Evolutionary conservation across 2,329 filamentous ascomycete species (phyloP), one percentile per base, ranked within the genome.

Genomic region (Fusarium bulbicola): DNA sequence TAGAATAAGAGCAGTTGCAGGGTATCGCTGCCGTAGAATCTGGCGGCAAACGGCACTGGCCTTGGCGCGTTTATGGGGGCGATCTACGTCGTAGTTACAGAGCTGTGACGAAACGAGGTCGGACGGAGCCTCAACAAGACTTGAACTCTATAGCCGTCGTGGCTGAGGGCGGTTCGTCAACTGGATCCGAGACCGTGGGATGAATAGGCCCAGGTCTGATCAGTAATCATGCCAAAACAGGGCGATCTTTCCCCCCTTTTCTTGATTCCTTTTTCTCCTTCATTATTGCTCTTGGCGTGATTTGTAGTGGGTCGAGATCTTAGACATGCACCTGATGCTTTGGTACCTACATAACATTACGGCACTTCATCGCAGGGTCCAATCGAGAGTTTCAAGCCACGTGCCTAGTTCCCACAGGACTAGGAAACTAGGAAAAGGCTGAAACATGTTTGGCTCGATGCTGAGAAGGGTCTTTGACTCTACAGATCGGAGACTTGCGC

Each of bases 151-250:
- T 21, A 30, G 47, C 58, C 14, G 6, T 34, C 46, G 26, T 47
- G 28, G 40, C 46, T 65, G 16, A 43, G 12, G 32, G 14, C 20
- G 42, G 36, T 30, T 60, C 18, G 24, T 37, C 30, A 49, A 46
- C 14, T 9, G 32, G 28, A 49, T 28, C 67, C 42, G 21, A 59
- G 37, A 24, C 42, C 5, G 26, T 32, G 59, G 59, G 42, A 46
- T 57, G 26, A 7, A 20, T 14, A 24, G n/a, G 30, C 45, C 20
- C 20, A 7, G 14, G 10, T 34, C 42, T 63, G 49, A 68, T 63
- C 62, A 74, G 37, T 74, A 59, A 71, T 67, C 62, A 14, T 11
- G 8, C 9, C 16, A 10, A 43, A n/a, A 30, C 34, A 39, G 14
- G 37, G 15, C 28, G 56, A 59, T 72, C 64, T 34, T n/a, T 20